Base-by-base conservation (phyloP, 805 yeast species). In the Wickerhamiella bombiphila region DNA sequence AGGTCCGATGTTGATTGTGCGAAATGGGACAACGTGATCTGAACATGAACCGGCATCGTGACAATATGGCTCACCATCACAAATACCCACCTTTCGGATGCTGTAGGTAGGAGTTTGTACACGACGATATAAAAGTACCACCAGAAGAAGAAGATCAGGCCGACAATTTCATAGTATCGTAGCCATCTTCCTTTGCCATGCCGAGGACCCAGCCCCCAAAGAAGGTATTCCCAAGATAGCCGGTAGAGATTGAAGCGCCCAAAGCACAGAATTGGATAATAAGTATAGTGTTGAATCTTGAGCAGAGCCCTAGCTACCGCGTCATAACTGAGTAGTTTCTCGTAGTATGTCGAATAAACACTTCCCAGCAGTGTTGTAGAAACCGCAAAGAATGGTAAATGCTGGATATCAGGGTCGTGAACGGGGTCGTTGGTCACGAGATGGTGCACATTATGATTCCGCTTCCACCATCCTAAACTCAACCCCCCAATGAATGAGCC, bases 321-420 rank as follows among this genome's bases (percentile, higher is more conserved):
- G 56, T 83, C 95, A 51, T 76, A 77, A 64, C 72, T 66, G 14
- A 83, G 61, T 13, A 61, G 60, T 42, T 69, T 70, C 29, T 80
- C 82, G 52, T 83, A 83, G 56, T 75, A 83, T 0, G 94, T 80
- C 19, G 93, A 80, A 53, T 73, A 80, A 5, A 82, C 71, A 50
- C 71, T 65, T 3, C 72, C 73, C 47, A 83, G 70, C 3, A 83
- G 61, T 43, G 79, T 63, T 1, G 80, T 66, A 38, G 85, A 75
- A 15, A 83, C 93, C 2, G 94, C 93, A 54, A 83, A 83, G 50
- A 83, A 83, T 1, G 95, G 95, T 45, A 83, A 57, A 58, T 83
- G 94, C 58, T 83, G 95, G 53, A 83, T 85, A 58, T 83, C 95
- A 0, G 95, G 95, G 51, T 83, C 95, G 53, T 85, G 94, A 2